Percentiles rank a stretch among this genome's conserved stretches.
phyloP scores from a whole-genome alignment of 2,329 filamentous ascomycete genomes.

The Penicillium sp. region DNA sequence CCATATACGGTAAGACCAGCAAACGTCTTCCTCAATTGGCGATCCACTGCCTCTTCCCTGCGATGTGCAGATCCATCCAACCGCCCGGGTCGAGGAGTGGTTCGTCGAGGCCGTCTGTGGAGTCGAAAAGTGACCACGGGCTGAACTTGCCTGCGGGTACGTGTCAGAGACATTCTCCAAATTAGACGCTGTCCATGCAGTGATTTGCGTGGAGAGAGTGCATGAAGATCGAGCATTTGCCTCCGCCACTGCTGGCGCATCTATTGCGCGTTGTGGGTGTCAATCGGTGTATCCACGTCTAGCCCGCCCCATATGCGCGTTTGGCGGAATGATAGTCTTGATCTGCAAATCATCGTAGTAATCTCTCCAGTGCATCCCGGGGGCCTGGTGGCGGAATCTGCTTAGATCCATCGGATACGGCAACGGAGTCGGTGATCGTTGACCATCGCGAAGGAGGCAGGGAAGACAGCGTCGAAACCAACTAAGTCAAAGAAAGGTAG shows the following conservation, averaged over 20 bases:
- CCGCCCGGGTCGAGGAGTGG: background rate
- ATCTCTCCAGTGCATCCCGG: background rate
- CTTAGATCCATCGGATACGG: background rate
- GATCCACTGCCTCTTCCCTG: background rate
- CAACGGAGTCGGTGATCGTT: background rate
- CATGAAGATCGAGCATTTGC: background rate
- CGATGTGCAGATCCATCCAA: background rate
- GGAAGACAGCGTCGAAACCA: no score
- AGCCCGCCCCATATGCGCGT: background rate
- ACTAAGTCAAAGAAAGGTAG: no score
- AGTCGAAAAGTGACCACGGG: background rate
- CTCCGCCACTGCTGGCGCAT: background rate
- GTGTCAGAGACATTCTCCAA: background rate
- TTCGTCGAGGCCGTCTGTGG: background rate
- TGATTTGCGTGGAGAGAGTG: background rate
- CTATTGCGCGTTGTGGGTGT: background rate
- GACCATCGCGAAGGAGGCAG: background rate
- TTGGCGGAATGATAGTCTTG: background rate
- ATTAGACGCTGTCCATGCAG: background rate
- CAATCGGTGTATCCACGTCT: background rate
- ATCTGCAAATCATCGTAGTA: background rate
- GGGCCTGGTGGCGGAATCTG: background rate
- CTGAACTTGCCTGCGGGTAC: background rate
- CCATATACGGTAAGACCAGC: background rate
- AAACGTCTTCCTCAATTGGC: background rate